Evolutionary conservation across 75 land plant genomes (phyloP).

Genomic region (Picea glauca): DNA sequence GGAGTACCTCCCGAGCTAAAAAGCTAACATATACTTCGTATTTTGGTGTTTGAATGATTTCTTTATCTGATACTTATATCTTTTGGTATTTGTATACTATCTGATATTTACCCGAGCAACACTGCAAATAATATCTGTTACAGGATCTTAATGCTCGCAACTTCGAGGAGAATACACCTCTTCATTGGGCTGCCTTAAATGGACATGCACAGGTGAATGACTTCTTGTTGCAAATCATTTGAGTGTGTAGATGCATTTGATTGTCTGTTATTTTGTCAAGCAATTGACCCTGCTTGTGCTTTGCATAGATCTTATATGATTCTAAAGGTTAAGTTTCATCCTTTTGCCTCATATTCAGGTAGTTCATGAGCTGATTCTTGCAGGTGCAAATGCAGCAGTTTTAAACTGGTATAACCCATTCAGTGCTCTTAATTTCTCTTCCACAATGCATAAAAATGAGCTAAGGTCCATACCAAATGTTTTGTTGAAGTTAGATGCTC

Average conservation of each 20-base stretch:
- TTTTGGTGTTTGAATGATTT: not conserved
- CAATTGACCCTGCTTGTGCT: not conserved
- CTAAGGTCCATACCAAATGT: constrained; percentile 1
- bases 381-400: constrained; percentile 61
- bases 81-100: not conserved
- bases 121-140: constrained; percentile 6
- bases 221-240: not conserved
- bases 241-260: not conserved
- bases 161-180: constrained; percentile 87
- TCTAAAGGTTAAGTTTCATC: not conserved
- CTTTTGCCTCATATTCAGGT: constrained; percentile 41
- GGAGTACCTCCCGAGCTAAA: no score
- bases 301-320: not conserved
- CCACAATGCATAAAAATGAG: not conserved
- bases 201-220: constrained; percentile 76
- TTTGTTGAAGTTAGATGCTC: not conserved
- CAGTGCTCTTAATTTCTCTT: not conserved
- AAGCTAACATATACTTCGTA: not conserved
- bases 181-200: constrained; percentile 95
- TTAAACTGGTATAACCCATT: constrained; percentile 54
- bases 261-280: not conserved
- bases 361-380: constrained; percentile 53
- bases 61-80: no score
- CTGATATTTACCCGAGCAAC: no score
- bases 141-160: constrained; percentile 84